Base-by-base conservation (phyloP, 208 protist genomes). In the Trypanosoma theileri region DNA sequence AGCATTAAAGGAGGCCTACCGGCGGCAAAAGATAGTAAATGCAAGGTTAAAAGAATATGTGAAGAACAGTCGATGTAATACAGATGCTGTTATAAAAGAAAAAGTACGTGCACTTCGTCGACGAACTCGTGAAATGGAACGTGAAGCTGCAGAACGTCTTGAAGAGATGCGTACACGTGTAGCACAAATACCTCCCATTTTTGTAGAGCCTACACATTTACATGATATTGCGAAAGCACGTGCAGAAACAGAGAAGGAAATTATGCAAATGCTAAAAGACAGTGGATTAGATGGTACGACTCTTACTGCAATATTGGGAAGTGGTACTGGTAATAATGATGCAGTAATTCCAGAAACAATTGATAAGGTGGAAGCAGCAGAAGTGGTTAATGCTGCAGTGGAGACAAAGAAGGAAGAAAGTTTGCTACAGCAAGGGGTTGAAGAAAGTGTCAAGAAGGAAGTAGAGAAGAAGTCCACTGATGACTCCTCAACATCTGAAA, bases 121-220 rank as follows among this genome's bases (percentile, higher is more conserved):
- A 44, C 66, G 68, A 7, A 81, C 72, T 65, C 71, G 75, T 46
- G 86, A 88, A 69, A 82, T 54, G 58, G 91, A 89, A 65, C 48
- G 55, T 56, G 74, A 74, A 0, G 79, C 86, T 0, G 28, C 77
- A 44, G 71, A 79, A 69, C 76, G 81, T 45, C 71, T 96, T 58
- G 56, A 58, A 3, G 85, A 92, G 74, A 96, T 94, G 88, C 59
- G 55, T 35, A 61, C 45, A 66, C 85, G 85, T 52, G 88, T 96
- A 51, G 79, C 77, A 24, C 77, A 82, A 63, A 81, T 94, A 71
- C 91, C 91, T 28, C 91, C 91, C 26, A 69, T 96, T 48, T 96
- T 81, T 66, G 82, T 85, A 16, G 91, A 96, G 71, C 86, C 87
- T 50, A 77, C 73, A 22, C 78, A 90, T 51, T 74, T 92, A 46